Evolutionary conservation across 78 protist species (phyloP).

Genomic region (Isochrysis galbana): DNA sequence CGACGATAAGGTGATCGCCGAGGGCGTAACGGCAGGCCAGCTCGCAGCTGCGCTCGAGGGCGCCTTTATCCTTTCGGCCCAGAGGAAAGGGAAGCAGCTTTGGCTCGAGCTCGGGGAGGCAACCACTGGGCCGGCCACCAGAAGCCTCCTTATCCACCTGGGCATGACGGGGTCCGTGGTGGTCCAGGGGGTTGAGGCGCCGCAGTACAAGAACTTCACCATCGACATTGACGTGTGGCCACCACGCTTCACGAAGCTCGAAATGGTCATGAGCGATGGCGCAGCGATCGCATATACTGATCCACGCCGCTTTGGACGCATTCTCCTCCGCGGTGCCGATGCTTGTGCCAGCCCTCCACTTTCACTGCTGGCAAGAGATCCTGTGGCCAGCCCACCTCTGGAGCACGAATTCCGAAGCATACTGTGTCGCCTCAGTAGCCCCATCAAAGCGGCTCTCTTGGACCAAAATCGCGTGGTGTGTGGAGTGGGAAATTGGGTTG

Average conservation of each 20-base stretch:
- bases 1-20: conserved; percentile 10
- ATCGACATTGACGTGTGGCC: conserved; percentile 6
- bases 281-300: neutral
- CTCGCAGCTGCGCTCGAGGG: neutral
- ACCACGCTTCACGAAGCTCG: conserved; percentile 23
- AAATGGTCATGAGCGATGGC: neutral
- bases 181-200: neutral
- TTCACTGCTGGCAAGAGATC: neutral
- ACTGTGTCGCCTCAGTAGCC: neutral
- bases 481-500: conserved; percentile 45
- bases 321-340: neutral
- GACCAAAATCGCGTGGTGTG: conserved; percentile 8
- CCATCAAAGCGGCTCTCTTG: conserved; percentile 22
- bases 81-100: conserved; percentile 23
- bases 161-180: conserved; percentile 33
- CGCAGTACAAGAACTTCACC: neutral
- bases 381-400: neutral
- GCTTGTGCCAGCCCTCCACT: neutral
- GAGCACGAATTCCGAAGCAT: neutral
- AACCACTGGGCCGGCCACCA: neutral
- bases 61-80: neutral
- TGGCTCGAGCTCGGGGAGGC: conserved; percentile 9
- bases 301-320: conserved; percentile 33
- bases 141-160: neutral
- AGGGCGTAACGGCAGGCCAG: neutral